Evolutionary conservation across 768 basidiomycete genomes (phyloP), one percentile per base, ranked within the genome.

Genomic region (Tephrocybe sp.): DNA sequence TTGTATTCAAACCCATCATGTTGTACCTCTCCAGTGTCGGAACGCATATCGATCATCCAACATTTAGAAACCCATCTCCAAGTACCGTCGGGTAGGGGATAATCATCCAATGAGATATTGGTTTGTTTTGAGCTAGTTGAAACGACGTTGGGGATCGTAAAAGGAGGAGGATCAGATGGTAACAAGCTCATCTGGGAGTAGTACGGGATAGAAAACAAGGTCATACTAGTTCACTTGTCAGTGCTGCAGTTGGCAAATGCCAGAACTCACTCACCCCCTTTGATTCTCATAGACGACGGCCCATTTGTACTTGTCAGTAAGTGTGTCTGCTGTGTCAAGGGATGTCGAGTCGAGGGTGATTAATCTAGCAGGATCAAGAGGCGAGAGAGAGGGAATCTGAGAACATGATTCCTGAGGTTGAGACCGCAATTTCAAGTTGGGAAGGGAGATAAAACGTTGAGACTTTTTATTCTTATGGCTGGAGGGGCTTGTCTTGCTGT

Each of bases 31-130:
- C 87, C 87, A 19, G 72, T 71, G 57, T 87, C 82, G 23, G 82
- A 79, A 36, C 85, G 86, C 89, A 92, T 92, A 70, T 92, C 90
- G 51, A 92, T 81, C 87, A 92, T 87, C 89, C 89, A 92, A 6
- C 78, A 67, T 38, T 79, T 79, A 36, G 87, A 89, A 1, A 90
- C 82, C 89, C 89, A 92, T 45, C 70, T 77, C 90, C 90, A 92
- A 17, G 75, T 78, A 19, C 87, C 89, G 56, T 91, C 87, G 2
- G 89, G 89, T 20, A 92, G 76, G 8, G 86, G 85, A 59, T 85
- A 92, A 49, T 77, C 76, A 3, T 68, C 63, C 4, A 89, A 75
- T 7, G 82, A 73, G 43, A 87, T 72, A 3, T 78, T 76, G 0
- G 82, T 77, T 55, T 83, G 80, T 40, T 73, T 66, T 9, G 71